Evolutionary conservation across 202 grass and related monocot genomes (phyloP), one percentile per base, ranked within the genome.

Genomic region (Eragrostis tef): DNA sequence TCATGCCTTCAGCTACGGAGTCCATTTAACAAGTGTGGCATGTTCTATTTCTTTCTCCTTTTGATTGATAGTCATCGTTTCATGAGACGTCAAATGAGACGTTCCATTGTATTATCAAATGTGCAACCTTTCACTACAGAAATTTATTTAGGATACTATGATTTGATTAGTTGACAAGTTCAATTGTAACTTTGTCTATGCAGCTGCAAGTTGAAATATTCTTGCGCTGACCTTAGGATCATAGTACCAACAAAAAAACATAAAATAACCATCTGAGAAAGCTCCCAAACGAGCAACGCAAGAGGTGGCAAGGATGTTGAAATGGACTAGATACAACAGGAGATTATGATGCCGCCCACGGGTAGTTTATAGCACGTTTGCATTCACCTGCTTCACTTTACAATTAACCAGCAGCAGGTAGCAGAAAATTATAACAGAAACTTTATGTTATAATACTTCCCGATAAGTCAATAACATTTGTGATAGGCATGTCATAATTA

Each of bases 231-330:
- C 74, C 5, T 2, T 11, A n/a, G 47, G 50, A 78, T 47, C 65
- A 66, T 58, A 14, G 79, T 79, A 79, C 61, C 3, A 79, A 69
- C 27, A 56, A 45, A 49, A 49, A 67, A 67, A 21, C 41, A 66
- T 67, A 41, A 62, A 7, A 69, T 39, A 69, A 24, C 11, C 72
- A 57, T 17, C 42, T n/a, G n/a, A 74, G 5, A 74, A 47, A 65
- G 19, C 65, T 39, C 17, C 58, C 69, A 80, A 84, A 63, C 27
- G 49, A 57, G 74, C 9, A 39, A 51, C 4, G 9, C 21, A 39
- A 22, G 19, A 15, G 60, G 22, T 11, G 49, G 8, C 26, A 51
- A 50, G 17, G 44, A 17, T 51, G 82, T 84, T 12, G 22, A 49
- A 67, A 47, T 12, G 53, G 5, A 8, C 47, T 15, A 66, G 31